Base-by-base conservation (phyloP, 2,329 filamentous ascomycete species). In the Huntiella moniliformis region DNA sequence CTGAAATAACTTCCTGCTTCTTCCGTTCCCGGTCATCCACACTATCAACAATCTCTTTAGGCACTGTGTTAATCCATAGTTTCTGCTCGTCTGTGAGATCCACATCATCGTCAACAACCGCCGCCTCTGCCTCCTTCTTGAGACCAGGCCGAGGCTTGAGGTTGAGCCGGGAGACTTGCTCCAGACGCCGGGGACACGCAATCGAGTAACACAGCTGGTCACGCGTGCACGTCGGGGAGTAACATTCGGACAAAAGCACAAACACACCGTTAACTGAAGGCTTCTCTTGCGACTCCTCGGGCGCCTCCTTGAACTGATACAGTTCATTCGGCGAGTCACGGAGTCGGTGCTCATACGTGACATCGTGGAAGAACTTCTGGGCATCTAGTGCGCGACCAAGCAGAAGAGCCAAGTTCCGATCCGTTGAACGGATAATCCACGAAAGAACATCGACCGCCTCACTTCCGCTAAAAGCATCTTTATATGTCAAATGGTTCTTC, bases 351-450 rank as follows among this genome's bases (percentile, higher is more conserved):
- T 95, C 88, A 61, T 98, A 98, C 1, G 88, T 95, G 43, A 96
- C 91, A 68, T 98, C 91, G 65, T 98, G 91, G 60, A 98, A 98
- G 65, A 94, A 95, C 60, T 96, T 96, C 58, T 98, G 91, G 17
- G 91, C 91, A 63, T 98, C 91, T 50, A 98, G 67, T 37, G 91
- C 86, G 58, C 91, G 76, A 51, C 91, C 91, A 12, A 98, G 68
- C 7, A 98, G 73, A 42, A 98, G 67, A 8, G 91, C 91, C 50
- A 98, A 67, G 58, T 98, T 98, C 49, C 91, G 77, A 62, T 98
- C 91, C 1, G 85, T 94, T 1, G 91, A 98, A 57, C 92, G 82
- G 61, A 98, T 96, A 53, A 98, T 96, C 58, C 92, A 93, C 1
- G 84, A 84, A 52, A 98, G 81, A 49, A 96, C 73, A 60, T 98